These are phyloP conservation scores for Kodamaea fungicola DNA, from an alignment of 1,139 yeast genomes.

Conservation along the genomic window DNA sequence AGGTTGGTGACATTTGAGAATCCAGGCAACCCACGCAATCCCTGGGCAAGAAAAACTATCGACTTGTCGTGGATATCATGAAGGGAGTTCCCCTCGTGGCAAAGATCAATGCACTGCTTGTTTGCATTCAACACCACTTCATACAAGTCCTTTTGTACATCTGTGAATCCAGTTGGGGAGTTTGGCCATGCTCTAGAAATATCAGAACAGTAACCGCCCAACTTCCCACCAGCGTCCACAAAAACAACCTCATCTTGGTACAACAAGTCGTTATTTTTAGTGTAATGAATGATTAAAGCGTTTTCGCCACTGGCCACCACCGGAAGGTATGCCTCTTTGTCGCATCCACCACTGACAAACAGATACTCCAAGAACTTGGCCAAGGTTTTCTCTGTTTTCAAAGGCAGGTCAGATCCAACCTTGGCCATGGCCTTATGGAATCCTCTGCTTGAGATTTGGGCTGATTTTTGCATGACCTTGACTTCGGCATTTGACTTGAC, in stretches of 20 bases:
- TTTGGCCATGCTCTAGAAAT: conserved; percentile 97
- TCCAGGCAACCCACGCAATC: conserved; percentile 68
- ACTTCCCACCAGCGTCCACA: conserved; percentile 92
- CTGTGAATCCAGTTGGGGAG: conserved; percentile 59
- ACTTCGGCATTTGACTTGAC: conserved; percentile 78
- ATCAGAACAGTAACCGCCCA: conserved; percentile 95
- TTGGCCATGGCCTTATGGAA: conserved; percentile 77
- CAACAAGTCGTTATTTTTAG: conserved; percentile 79
- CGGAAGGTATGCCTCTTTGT: conserved; percentile 85
- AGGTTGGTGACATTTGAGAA: conserved; percentile 47
- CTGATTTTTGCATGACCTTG: conserved; percentile 75
- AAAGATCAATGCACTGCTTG: conserved; percentile 68
- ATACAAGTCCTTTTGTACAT: conserved; percentile 80
- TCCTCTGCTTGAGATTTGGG: conserved; percentile 76
- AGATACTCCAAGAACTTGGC: conserved; percentile 81
- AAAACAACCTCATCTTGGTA: conserved; percentile 77
- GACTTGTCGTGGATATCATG: conserved; percentile 77
- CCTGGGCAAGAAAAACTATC: conserved; percentile 54
- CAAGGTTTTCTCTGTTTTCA: conserved; percentile 71
- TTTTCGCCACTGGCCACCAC: conserved; percentile 94
- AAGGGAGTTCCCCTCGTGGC: conserved; percentile 55
- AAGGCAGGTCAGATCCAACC: conserved; percentile 40
- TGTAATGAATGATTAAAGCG: conserved; percentile 85
- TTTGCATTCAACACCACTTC: conserved; percentile 85
- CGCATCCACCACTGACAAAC: conserved; percentile 85